Evolutionary conservation across 331 rosid species (phyloP).

Genomic region (Quercus phellos): DNA sequence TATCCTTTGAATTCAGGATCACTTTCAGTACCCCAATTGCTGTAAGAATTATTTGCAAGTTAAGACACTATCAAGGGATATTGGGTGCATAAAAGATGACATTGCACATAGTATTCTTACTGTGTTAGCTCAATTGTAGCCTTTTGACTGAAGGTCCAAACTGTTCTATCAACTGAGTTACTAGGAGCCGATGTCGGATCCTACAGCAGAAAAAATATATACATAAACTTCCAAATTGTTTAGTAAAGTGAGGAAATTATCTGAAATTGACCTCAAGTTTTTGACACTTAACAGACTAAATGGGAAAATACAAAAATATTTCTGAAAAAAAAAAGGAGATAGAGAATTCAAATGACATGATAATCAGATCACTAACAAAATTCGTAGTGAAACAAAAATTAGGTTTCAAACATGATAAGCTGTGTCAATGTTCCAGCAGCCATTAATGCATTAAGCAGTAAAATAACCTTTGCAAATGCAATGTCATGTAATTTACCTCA

Average conservation of each 20-base stretch:
- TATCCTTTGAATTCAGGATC: constrained; percentile 95
- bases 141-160: constrained; percentile 82
- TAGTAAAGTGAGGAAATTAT: neutral
- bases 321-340: neutral
- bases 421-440: neutral
- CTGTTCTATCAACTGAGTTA: constrained; percentile 63
- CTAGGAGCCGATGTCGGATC: constrained; percentile 58
- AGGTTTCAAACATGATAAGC: neutral
- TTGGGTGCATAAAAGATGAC: neutral
- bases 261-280: neutral
- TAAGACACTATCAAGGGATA: constrained; percentile 6
- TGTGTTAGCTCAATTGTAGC: constrained; percentile 92
- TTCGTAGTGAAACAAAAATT: neutral
- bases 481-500: constrained; percentile 46
- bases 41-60: constrained; percentile 33
- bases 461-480: neutral
- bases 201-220: constrained; percentile 33
- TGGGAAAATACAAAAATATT: neutral
- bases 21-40: constrained; percentile 96
- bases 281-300: constrained; percentile 1
- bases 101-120: constrained; percentile 35
- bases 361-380: neutral
- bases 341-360: neutral
- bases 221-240: neutral
- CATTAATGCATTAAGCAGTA: neutral